Percentiles rank a stretch among this genome's conserved stretches.
Evolutionary conservation across 2,329 filamentous ascomycete genomes (phyloP).

Genomic region (Kalmusia sp.): DNA sequence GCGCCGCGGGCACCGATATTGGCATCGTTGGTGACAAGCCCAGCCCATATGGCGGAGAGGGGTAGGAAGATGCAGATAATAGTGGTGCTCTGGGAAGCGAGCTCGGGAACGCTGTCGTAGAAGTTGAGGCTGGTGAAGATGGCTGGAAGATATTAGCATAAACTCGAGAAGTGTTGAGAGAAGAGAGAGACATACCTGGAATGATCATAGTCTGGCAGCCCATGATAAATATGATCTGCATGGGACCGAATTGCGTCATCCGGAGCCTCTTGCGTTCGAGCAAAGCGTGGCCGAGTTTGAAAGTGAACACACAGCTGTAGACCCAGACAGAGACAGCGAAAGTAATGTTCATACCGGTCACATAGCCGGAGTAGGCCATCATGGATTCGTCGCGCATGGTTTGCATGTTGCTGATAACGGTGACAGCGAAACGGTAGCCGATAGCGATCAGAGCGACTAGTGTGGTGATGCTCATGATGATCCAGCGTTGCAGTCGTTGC

Average conservation of each 20-base stretch:
- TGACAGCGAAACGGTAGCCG: slow-evolving; percentile 61
- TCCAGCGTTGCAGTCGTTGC: slow-evolving; percentile 47
- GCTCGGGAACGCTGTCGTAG: slow-evolving; percentile 57
- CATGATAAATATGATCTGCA: slow-evolving; percentile 73
- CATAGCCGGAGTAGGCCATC: slow-evolving; percentile 22
- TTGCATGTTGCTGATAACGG: slow-evolving; percentile 55
- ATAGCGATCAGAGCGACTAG: slow-evolving; percentile 60
- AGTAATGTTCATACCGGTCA: slow-evolving; percentile 55
- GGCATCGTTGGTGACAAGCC: slow-evolving; percentile 35
- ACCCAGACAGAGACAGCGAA: slow-evolving; percentile 65
- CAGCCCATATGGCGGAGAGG: slow-evolving; percentile 71
- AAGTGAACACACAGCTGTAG: slow-evolving; percentile 68
- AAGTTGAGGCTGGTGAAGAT: slow-evolving; percentile 68
- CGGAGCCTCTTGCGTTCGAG: slow-evolving; percentile 62
- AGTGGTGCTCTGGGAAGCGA: slow-evolving; percentile 63
- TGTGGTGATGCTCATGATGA: slow-evolving; percentile 57
- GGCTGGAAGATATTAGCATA: slow-evolving; percentile 52
- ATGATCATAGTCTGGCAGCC: slow-evolving; percentile 71
- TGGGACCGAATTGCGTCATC: slow-evolving; percentile 66
- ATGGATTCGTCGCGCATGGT: slow-evolving; percentile 46
- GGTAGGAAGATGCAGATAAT: slow-evolving; percentile 69
- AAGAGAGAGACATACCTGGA: slow-evolving; percentile 56
- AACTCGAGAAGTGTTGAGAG: slow-evolving; percentile 3
- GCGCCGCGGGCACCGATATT: slow-evolving; percentile 24
- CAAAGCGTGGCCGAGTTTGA: slow-evolving; percentile 67